These are phyloP conservation scores for Xylaria castorea DNA, from an alignment of 495 filamentous ascomycete genomes.

Conservation along the genomic window DNA sequence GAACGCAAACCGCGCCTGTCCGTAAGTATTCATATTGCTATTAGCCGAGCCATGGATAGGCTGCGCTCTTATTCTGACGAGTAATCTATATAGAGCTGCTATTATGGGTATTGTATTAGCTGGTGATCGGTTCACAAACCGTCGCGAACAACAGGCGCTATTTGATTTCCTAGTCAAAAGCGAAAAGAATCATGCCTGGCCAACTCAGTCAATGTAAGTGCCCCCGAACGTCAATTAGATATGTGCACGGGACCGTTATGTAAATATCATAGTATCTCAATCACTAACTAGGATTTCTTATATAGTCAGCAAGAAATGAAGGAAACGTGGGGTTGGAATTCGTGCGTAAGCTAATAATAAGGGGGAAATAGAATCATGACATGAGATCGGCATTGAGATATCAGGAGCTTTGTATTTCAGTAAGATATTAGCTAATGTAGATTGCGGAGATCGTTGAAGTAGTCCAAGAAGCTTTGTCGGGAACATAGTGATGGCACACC, in stretches of 20 bases:
- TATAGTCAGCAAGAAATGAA: neutral
- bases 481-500: no score
- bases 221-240: neutral
- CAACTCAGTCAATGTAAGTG: neutral
- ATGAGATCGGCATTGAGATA: no score
- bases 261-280: neutral
- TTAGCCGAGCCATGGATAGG: neutral
- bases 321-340: neutral
- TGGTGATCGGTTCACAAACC: neutral
- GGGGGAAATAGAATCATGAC: no score
- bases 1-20: neutral
- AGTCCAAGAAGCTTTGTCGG: no score
- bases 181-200: conserved; percentile 1
- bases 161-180: neutral
- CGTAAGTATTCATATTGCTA: neutral
- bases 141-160: conserved; percentile 4
- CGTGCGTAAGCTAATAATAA: no score
- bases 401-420: no score
- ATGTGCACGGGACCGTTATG: neutral
- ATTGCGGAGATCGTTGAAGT: no score
- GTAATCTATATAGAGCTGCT: neutral
- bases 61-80: neutral
- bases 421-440: no score
- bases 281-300: neutral
- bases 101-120: neutral